Percentiles rank a stretch among this genome's conserved stretches.
Evolutionary conservation across 306 rosid genomes (phyloP).

Genomic region (Vigna angularis): DNA sequence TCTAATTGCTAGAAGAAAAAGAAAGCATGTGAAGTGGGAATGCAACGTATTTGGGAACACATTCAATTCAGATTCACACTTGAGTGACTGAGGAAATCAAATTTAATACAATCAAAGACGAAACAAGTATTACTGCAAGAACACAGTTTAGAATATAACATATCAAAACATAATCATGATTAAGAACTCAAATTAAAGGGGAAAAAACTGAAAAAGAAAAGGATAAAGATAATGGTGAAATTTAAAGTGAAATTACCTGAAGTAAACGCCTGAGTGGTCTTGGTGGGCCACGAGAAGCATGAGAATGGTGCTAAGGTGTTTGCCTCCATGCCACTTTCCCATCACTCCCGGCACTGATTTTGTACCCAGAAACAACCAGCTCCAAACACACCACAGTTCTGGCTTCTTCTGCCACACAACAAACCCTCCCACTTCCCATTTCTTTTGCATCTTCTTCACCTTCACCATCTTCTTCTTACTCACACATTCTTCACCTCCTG

Average conservation of each 20-base stretch:
- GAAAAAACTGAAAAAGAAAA: neutral
- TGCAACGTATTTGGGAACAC: neutral
- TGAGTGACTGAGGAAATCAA: neutral
- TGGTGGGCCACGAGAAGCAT: conserved; percentile 96
- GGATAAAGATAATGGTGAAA: neutral
- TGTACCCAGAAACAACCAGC: conserved; percentile 75
- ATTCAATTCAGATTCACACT: conserved; percentile 26
- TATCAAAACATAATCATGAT: neutral
- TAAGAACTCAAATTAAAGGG: neutral
- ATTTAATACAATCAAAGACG: neutral
- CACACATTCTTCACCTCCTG: conserved; percentile 56
- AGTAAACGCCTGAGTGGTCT: conserved; percentile 86
- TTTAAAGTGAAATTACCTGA: conserved; percentile 57
- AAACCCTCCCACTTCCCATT: conserved; percentile 89
- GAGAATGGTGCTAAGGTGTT: conserved; percentile 99
- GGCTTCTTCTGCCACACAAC: conserved; percentile 94
- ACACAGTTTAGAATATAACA: neutral
- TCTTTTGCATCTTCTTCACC: conserved; percentile 41
- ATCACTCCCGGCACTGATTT: conserved; percentile 93
- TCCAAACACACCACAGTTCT: conserved; percentile 93
- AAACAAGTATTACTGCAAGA: conserved; percentile 5
- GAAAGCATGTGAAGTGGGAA: too few relatives aligned
- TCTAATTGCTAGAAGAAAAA: too few relatives aligned
- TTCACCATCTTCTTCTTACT: conserved; percentile 51
- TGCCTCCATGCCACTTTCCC: conserved; percentile 95